Evolutionary conservation across 2,329 filamentous ascomycete genomes (phyloP).

Genomic region (Aspergillus aculeatinus): DNA sequence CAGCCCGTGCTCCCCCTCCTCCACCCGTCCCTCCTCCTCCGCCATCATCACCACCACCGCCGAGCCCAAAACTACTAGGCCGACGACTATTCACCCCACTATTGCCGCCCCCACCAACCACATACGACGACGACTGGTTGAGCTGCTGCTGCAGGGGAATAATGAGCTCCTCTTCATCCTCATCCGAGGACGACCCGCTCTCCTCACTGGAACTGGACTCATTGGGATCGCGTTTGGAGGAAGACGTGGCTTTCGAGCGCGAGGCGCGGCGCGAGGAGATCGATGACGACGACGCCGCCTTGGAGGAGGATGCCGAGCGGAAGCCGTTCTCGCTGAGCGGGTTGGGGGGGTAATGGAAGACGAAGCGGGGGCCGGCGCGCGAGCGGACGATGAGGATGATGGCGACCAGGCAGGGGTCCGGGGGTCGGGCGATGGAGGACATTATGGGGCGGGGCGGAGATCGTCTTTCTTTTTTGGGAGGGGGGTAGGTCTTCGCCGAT

Average conservation of each 20-base stretch:
- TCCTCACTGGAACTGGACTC: conserved; percentile 43
- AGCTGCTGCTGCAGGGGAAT: conserved; percentile 15
- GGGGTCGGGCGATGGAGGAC: conserved; percentile 49
- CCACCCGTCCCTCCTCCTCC: not conserved
- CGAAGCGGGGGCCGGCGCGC: conserved; percentile 74
- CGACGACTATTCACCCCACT: conserved; percentile 27
- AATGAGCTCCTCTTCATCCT: conserved; percentile 38
- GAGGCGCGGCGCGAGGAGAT: conserved; percentile 30
- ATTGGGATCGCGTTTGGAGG: conserved; percentile 31
- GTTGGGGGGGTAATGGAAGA: conserved; percentile 80
- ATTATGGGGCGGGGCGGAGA: conserved; percentile 29
- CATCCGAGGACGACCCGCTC: conserved; percentile 39
- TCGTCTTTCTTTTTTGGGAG: no score
- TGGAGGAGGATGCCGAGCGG: conserved; percentile 31
- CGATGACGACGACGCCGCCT: not conserved
- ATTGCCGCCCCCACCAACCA: conserved; percentile 16
- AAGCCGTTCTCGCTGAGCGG: conserved; percentile 43
- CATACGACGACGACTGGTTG: conserved; percentile 4
- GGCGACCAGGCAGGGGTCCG: conserved; percentile 61
- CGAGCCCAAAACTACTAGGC: conserved; percentile 35
- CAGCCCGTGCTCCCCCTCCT: not conserved
- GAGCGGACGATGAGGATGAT: conserved; percentile 74
- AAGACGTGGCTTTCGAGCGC: conserved; percentile 24
- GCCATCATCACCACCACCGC: conserved; percentile 21
- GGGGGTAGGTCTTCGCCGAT: not conserved